A percentile compares a stretch with the other conserved stretches of the same genome.
Evolutionary conservation across 2,329 filamentous ascomycete species (phyloP).

Genomic region (Capronia americana): DNA sequence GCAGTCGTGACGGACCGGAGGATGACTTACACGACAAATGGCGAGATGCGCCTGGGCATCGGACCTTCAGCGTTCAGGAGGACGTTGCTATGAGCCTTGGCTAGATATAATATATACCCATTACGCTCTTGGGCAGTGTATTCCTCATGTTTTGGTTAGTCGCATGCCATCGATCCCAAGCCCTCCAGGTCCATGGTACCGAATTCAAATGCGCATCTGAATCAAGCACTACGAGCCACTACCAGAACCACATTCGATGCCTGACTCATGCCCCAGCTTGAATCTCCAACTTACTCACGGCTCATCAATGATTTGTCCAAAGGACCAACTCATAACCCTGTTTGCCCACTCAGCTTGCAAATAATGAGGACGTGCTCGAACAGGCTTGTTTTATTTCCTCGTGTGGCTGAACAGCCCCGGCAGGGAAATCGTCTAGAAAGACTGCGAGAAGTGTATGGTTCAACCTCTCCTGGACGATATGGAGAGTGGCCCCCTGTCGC

Average conservation of each 20-base stretch:
- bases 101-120: conserved; percentile 5
- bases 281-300: not conserved
- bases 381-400: no score
- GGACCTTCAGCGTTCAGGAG: conserved; percentile 34
- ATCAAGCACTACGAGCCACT: not conserved
- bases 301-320: not conserved
- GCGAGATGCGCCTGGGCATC: conserved; percentile 27
- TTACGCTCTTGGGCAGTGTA: not conserved
- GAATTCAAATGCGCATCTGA: not conserved
- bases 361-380: no score
- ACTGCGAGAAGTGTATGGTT: no score
- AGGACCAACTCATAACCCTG: no score
- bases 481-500: no score
- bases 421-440: no score
- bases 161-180: not conserved
- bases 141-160: not conserved
- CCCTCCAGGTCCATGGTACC: not conserved
- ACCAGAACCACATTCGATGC: not conserved
- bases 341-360: no score
- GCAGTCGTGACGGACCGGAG: conserved; percentile 36
- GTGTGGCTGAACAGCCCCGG: no score
- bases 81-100: conserved; percentile 36
- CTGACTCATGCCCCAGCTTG: not conserved
- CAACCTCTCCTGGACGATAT: no score
- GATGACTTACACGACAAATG: conserved; percentile 38